Evolutionary conservation across 345 rosid genomes (phyloP).

Genomic region (Mangifera indica): DNA sequence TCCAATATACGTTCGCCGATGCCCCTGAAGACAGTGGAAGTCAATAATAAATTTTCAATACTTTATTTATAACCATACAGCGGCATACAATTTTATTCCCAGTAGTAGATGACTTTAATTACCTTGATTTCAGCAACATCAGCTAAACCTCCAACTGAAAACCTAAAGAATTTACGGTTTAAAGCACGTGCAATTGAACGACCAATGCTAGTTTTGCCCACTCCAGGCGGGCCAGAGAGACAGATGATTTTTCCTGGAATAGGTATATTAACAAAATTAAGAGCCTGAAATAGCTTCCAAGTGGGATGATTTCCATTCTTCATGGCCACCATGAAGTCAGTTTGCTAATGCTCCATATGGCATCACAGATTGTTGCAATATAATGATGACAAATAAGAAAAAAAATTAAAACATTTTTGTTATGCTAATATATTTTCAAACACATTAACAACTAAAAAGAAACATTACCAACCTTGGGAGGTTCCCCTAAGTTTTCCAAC

Average conservation of each 20-base stretch:
- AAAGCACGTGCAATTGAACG: constrained; percentile 97
- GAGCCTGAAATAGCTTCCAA: background rate
- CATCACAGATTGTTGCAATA: background rate
- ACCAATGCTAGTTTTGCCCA: constrained; percentile 99
- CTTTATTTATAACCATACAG: background rate
- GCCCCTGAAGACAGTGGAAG: constrained; percentile 60
- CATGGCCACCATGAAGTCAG: background rate
- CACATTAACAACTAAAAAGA: background rate
- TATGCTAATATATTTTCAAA: background rate
- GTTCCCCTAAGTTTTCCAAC: constrained; percentile 98
- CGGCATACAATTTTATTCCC: constrained; percentile 4
- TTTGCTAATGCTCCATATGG: background rate
- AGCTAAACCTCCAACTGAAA: constrained; percentile 96
- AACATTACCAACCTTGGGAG: constrained; percentile 69
- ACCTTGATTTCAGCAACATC: constrained; percentile 99
- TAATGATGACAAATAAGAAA: background rate
- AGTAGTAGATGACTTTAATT: constrained; percentile 12
- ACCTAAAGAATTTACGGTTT: constrained; percentile 88
- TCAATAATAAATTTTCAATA: constrained; percentile 19
- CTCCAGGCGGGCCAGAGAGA: constrained; percentile 99
- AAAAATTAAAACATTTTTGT: background rate
- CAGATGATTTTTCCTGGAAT: constrained; percentile 93
- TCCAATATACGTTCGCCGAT: constrained; percentile 97
- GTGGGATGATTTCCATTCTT: background rate
- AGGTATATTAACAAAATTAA: background rate